Base-by-base conservation (phyloP, 179 eudicot genomes). In the Patellifolia procumbens region DNA sequence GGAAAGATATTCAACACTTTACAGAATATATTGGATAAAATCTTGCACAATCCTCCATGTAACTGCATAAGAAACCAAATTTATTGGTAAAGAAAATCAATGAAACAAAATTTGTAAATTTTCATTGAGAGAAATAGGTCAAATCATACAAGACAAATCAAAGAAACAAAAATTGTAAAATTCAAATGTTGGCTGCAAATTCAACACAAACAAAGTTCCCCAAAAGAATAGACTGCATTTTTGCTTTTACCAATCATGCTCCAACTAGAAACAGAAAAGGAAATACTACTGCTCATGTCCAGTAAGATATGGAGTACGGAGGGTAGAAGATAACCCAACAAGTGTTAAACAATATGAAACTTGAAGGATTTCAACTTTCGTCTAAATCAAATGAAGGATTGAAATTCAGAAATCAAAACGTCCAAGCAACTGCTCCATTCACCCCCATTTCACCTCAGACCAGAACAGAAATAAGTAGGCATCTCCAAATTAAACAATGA, bases 11-110 rank as follows among this genome's bases (percentile, higher is more conserved):
- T 87, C 86, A 93, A 61, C 77, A 90, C 89, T 87, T 79, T 95
- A 84, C 87, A 76, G 82, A 91, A 91, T 74, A 90, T 76, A 75
- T 83, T 77, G 66, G 90, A 90, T 26, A 95, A 81, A 60, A 80
- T 81, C 86, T 86, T 91, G 91, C 99, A 95, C 97, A 95, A 86
- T 63, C 82, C 92, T 63, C 90, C 97, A 87, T 95, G 99, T 82
- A 95, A 85, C 98, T 95, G 89, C 86, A 86, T 43, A 53, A 28
- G 48, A 75, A n/a, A n/a, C n/a, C n/a, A n/a, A n/a, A n/a, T n/a
- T n/a, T n/a, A n/a, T n/a, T n/a, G n/a, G n/a, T n/a, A n/a, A n/a
- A n/a, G n/a, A n/a, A n/a, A n/a, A n/a, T n/a, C n/a, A n/a, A n/a
- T n/a, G n/a, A n/a, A 78, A 32, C 74, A 68, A 19, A 53, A 29